phyloP scores from a whole-genome alignment of 2,329 filamentous ascomycete genomes.

The Stemphylium beticola region DNA sequence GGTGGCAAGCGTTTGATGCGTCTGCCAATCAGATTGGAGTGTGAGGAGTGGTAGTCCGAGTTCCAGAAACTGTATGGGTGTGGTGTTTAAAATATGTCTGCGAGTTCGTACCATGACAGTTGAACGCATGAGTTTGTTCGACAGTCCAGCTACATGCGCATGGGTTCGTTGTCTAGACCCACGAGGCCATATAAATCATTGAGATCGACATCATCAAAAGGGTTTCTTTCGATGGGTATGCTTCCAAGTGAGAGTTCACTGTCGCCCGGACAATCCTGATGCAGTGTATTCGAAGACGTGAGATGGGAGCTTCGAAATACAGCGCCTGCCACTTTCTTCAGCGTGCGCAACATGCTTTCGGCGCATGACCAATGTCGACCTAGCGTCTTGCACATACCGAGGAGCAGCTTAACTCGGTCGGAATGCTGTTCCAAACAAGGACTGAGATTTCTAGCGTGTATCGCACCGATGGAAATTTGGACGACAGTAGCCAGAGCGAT shows the following conservation, averaged over 20 bases:
- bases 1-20: conserved; percentile 8
- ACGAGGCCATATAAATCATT: conserved; percentile 19
- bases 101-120: too few species aligned
- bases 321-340: conserved; percentile 19
- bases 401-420: conserved; percentile 22
- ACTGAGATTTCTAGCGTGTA: conserved; percentile 8
- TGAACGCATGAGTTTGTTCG: not conserved
- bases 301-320: conserved; percentile 14
- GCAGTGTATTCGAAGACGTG: not conserved
- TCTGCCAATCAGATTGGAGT: conserved; percentile 9
- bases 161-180: conserved; percentile 10
- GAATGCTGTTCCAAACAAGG: conserved; percentile 24
- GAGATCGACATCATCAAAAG: conserved; percentile 13
- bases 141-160: not conserved
- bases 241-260: not conserved
- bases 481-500: conserved; percentile 28
- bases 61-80: not conserved
- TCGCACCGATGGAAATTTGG: conserved; percentile 68
- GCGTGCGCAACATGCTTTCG: conserved; percentile 11
- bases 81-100: too few species aligned
- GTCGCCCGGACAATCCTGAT: not conserved
- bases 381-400: conserved; percentile 22
- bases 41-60: not conserved
- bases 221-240: conserved; percentile 1
- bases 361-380: conserved; percentile 20